Conservation (phyloP, 1,139 yeast species). For the Petasospora fabianii region DNA sequence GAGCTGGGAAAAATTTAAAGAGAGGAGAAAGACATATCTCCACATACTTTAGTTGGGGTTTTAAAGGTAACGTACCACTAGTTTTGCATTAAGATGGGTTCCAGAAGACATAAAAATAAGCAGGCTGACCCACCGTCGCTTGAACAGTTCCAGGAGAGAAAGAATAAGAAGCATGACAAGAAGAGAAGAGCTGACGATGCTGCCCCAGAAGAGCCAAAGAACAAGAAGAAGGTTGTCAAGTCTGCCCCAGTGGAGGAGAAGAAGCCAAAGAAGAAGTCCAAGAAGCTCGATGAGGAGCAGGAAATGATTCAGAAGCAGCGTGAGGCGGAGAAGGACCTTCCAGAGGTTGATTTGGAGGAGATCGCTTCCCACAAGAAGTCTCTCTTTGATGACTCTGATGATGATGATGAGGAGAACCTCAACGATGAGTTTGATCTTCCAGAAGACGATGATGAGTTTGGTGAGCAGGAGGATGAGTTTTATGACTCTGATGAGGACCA, state of each 20-base stretch:
- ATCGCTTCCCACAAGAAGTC: conserved; percentile 65
- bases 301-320: conserved; percentile 30
- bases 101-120: conserved; percentile 82
- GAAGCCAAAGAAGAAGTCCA: conserved; percentile 26
- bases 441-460: conserved; percentile 41
- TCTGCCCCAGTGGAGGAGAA: conserved; percentile 18
- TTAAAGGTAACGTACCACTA: no score
- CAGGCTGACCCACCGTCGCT: conserved; percentile 86
- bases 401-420: conserved; percentile 40
- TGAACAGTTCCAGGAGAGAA: conserved; percentile 71
- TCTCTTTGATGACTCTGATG: conserved; percentile 74
- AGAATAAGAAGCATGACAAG: conserved; percentile 42
- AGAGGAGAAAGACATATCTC: no score
- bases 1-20: conserved; percentile 1
- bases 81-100: conserved; percentile 74
- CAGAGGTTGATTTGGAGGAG: conserved; percentile 64
- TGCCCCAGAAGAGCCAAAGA: conserved; percentile 24
- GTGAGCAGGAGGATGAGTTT: conserved; percentile 43
- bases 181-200: conserved; percentile 32
- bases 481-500: conserved; percentile 51
- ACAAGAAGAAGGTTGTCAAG: conserved; percentile 23
- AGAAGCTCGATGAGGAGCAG: conserved; percentile 30
- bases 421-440: conserved; percentile 53
- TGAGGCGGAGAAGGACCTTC: conserved; percentile 46
- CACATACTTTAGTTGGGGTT: no score